These are phyloP conservation scores for Ogataea nakhonphanomensis DNA, from an alignment of 805 yeast genomes.

Conservation along the genomic window DNA sequence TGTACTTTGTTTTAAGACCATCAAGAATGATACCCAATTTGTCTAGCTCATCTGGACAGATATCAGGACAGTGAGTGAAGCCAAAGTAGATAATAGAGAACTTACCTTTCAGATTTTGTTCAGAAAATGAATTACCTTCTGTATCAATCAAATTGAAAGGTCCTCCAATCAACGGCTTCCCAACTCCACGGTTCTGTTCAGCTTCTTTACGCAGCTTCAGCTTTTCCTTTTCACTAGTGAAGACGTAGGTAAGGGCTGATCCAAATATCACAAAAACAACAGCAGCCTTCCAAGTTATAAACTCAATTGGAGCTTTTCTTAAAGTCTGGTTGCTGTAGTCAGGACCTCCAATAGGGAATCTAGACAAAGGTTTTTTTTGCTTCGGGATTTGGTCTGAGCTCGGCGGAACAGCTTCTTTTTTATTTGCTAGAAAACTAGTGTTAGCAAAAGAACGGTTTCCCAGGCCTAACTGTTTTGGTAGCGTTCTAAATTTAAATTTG, in stretches of 20 bases:
- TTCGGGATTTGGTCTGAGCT: background rate
- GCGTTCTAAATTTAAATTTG: too few relatives aligned
- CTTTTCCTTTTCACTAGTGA: conserved; percentile 72
- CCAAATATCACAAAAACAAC: conserved; percentile 66
- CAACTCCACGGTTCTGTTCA: conserved; percentile 81
- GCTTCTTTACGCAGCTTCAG: conserved; percentile 72
- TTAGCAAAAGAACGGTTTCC: background rate
- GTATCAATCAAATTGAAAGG: conserved; percentile 72
- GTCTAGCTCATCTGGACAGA: conserved; percentile 97
- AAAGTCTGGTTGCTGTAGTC: conserved; percentile 29
- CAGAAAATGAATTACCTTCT: conserved; percentile 70
- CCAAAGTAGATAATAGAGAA: conserved; percentile 92
- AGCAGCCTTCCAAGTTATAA: conserved; percentile 83
- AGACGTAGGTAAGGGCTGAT: conserved; percentile 65
- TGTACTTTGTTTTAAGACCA: conserved; percentile 51
- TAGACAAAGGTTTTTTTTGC: conserved; percentile 62
- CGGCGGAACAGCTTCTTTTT: background rate
- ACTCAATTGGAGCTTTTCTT: conserved; percentile 50
- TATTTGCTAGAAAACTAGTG: background rate
- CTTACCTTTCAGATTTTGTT: conserved; percentile 69
- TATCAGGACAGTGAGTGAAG: conserved; percentile 96
- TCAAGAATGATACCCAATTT: conserved; percentile 74
- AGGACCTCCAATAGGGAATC: conserved; percentile 73
- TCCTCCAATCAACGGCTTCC: conserved; percentile 92
- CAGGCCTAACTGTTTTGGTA: background rate